Base-by-base conservation (phyloP, 164 flowering plant species). In the Chimonanthus praecox region DNA sequence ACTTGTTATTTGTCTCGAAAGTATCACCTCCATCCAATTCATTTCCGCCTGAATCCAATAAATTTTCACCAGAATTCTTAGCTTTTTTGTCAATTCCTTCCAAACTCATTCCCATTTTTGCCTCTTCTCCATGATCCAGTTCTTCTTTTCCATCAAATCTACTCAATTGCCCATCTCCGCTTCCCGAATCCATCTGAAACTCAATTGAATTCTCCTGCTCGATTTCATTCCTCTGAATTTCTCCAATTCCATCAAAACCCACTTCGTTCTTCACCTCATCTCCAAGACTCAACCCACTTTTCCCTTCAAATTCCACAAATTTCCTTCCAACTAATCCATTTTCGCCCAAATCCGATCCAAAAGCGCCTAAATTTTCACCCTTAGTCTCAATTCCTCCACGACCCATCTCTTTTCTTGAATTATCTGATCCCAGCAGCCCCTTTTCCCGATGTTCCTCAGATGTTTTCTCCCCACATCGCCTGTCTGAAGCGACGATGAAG, bases 161-260 rank as follows among this genome's bases (percentile, higher is more conserved):
- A 2, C 69, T 16, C 63, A 75, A 80, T 1, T 82, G 82, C 47
- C 81, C 77, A 66, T 88, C 86, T 67, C 87, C 83, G 54, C 47
- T 44, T 4, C 85, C 75, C 49, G 89, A 85, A 79, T 86, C 89
- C 2, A 86, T 75, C 94, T 89, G 83, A 13, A 84, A 84, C 68
- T 83, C 91, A 5, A 66, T 79, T 7, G 77, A 48, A 71, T 79
- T 72, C 79, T 73, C 83, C 72, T 67, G 51, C 18, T 10, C 66
- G 13, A 9, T 6, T 6, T 61, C 81, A 48, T 68, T 70, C 54
- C 68, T 15, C 45, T 16, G 21, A 44, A 10, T 45, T 66, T 66
- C 47, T 44, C 13, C 68, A 66, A 45, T 15, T 66, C 77, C 82
- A 48, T 78, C 83, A 75, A 69, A 73, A 13, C 79, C 82, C 66